These are phyloP conservation scores for Sporothrix phasma DNA, from an alignment of 2,329 filamentous ascomycete species.

Conservation along the genomic window DNA sequence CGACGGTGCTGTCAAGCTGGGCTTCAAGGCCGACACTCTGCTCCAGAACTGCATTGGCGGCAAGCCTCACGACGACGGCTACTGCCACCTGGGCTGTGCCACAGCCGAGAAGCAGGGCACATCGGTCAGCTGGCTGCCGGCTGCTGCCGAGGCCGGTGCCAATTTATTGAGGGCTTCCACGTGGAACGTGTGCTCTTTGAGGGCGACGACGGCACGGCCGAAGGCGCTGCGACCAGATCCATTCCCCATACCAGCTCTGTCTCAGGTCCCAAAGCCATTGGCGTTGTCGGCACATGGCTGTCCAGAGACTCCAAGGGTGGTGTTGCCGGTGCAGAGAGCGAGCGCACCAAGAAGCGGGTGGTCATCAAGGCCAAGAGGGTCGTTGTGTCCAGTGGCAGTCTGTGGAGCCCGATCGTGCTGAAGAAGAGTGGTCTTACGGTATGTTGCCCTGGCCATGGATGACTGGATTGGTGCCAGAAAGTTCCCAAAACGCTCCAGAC, in stretches of 20 bases:
- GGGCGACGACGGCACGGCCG: constrained; percentile 28
- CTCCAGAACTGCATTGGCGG: constrained; percentile 68
- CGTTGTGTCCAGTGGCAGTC: constrained; percentile 64
- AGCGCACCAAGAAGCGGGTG: constrained; percentile 48
- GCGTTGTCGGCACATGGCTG: constrained; percentile 66
- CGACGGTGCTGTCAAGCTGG: constrained; percentile 63
- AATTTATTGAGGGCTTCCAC: constrained; percentile 74
- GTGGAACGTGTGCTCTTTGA: constrained; percentile 64
- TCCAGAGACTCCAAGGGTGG: constrained; percentile 56
- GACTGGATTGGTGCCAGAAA: no score
- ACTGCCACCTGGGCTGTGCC: constrained; percentile 51
- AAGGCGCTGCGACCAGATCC: background rate
- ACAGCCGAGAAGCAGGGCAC: constrained; percentile 71
- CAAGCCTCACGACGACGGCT: constrained; percentile 62
- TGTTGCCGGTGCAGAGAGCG: constrained; percentile 37
- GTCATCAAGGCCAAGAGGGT: constrained; percentile 71
- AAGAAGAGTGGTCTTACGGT: constrained; percentile 66
- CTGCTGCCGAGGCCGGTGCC: constrained; percentile 68
- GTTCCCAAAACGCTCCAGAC: background rate
- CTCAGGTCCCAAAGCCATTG: constrained; percentile 39
- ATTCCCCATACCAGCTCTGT: background rate
- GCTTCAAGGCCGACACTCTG: constrained; percentile 57
- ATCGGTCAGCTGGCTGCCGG: constrained; percentile 64
- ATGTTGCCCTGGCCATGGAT: constrained; percentile 20
- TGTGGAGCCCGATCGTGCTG: constrained; percentile 69